Conservation (phyloP, 1,284 basidiomycete species). For the Ustilago curta region DNA sequence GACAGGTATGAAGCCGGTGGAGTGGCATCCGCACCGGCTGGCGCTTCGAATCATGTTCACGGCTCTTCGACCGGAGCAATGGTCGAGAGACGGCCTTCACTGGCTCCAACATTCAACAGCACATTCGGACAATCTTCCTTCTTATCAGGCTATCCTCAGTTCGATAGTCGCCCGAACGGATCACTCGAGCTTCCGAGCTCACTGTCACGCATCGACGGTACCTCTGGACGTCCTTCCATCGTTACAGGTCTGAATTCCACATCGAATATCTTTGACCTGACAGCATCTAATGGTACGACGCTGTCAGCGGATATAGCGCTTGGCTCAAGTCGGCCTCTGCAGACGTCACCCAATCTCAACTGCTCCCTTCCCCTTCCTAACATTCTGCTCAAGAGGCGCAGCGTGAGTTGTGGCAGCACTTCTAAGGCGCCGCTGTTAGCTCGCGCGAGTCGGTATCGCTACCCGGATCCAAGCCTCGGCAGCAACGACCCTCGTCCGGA, state of each 20-base stretch:
- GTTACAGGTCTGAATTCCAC: background rate
- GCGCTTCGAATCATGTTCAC: background rate
- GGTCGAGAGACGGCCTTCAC: background rate
- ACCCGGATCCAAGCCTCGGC: slow-evolving; percentile 19
- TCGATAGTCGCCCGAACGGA: background rate
- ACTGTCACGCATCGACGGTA: background rate
- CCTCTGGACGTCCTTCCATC: background rate
- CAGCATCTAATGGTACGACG: too few relatives aligned
- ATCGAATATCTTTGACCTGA: too few relatives aligned
- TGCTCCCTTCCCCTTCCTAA: slow-evolving; percentile 13
- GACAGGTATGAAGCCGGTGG: background rate
- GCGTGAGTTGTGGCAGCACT: too few relatives aligned
- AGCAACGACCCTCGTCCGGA: slow-evolving; percentile 37
- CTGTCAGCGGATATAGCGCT: background rate
- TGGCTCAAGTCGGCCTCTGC: background rate
- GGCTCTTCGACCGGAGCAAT: background rate
- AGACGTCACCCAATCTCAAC: background rate
- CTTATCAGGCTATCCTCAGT: background rate
- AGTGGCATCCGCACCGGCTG: too few relatives aligned
- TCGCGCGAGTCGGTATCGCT: slow-evolving; percentile 31
- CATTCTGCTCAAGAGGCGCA: background rate
- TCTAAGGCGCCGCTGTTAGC: background rate
- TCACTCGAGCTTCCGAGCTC: background rate
- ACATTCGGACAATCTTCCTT: background rate
- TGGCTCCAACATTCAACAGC: too few relatives aligned